Evolutionary conservation across 768 basidiomycete species (phyloP), one percentile per base, ranked within the genome.

Genomic region (Boletus insuetus): DNA sequence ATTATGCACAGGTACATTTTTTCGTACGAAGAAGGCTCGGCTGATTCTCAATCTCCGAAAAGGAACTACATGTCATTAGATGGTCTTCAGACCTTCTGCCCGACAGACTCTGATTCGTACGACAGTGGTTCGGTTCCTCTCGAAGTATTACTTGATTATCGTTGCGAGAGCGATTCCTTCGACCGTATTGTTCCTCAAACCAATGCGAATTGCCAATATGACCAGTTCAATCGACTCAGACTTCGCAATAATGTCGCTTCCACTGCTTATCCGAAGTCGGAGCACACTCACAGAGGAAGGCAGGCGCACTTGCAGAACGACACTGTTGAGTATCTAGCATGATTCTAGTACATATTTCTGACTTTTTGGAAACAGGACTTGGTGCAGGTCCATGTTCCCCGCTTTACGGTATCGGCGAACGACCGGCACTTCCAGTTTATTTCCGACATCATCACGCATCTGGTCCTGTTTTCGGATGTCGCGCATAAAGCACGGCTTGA

Each of bases 181-280:
- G 92, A 96, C 64, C 87, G 93, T 3, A 79, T 98, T 38, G 89
- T 98, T 7, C 89, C 92, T 3, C 90, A 92, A 69, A 92, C 94
- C 0, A 84, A 91, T 54, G 90, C 89, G 1, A 84, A 80, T 5
- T 83, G 96, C 57, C 88, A 86, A 45, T 93, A 94, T 67, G 95
- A 98, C 78, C 94, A 91, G 68, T 96, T 96, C 76, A 98, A 98
- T 72, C 86, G 88, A 40, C 79, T 97, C 10, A 86, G 95, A 35
- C 74, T 94, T 49, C 86, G 86, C 42, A 91, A 86, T 60, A 84
- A 82, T 57, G 73, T 86, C 31, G 84, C 85, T 32, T 81, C 83
- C 12, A 75, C 77, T 32, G 67, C 72, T n/a, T 69, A 66, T 12
- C 68, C 74, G 16, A 77, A 82, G n/a, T 72, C 74, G 38, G 68